Base-by-base conservation (phyloP, 129 eudicot species). In the Chrysanthemum lavandulifolium region DNA sequence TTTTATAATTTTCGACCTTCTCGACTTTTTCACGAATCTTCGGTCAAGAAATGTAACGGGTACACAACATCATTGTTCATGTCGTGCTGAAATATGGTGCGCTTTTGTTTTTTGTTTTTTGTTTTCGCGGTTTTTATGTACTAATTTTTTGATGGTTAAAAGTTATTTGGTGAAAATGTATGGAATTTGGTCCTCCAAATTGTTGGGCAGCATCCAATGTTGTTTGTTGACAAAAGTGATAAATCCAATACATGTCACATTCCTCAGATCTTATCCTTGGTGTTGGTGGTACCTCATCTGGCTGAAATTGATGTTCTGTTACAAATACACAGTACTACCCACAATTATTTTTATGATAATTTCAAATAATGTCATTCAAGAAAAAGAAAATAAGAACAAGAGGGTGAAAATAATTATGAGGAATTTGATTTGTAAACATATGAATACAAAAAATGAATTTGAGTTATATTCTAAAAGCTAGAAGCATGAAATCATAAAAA, bases 261-360 rank as follows among this genome's bases (percentile, higher is more conserved):
- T 78, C 96, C 54, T 45, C 78, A 80, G 85, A 84, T 89, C 86
- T 89, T 79, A 90, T 90, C 87, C 86, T 75, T 82, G 88, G 72
- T 84, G 88, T 76, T 81, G 80, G 75, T 80, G 80, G 80, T 80
- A 84, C 81, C 86, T 83, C 84, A 83, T 83, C 82, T 87, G 86
- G 82, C 80, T 86, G 84, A 82, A 83, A 75, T 81, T 84, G 80
- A 83, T 84, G 83, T 84, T 85, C 93, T 84, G 92, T 79, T 65
- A 76, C 86, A 79, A 53, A 52, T 52, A 78, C 55, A 84, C 77
- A 76, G 78, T 70, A 52, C 64, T 4, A 40, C 65, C 65, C 76
- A 72, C 69, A 57, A 67, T 61, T 51, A 80, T 2, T 74, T 21
- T 67, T 49, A 47, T 64, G 31, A 8, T 40, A n/a, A 21, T 60